Evolutionary conservation across 768 basidiomycete genomes (phyloP).

Genomic region (Boletus rubropictus): DNA sequence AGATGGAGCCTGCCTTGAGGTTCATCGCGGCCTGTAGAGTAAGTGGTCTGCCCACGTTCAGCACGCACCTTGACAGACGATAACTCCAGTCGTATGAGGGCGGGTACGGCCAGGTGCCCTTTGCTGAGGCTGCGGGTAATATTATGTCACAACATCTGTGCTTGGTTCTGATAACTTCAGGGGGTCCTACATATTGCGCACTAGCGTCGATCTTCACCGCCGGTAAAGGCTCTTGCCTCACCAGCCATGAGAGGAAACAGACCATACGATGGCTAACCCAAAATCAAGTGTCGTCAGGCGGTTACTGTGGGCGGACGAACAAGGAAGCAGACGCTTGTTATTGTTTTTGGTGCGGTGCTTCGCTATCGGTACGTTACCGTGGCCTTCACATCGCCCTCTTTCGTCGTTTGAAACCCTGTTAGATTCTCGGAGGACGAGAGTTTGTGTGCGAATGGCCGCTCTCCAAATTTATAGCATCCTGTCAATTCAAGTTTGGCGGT

Average conservation of each 20-base stretch:
- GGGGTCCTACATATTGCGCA: constrained; percentile 92
- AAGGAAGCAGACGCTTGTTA: constrained; percentile 93
- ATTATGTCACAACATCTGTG: constrained; percentile 9
- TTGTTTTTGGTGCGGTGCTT: constrained; percentile 90
- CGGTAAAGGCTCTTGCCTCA: constrained; percentile 25
- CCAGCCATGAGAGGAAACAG: constrained; percentile 36
- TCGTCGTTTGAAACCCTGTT: not conserved
- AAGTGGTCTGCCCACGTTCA: constrained; percentile 16
- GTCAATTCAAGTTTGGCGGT: constrained; percentile 88
- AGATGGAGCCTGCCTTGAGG: constrained; percentile 50
- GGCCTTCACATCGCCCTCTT: not conserved
- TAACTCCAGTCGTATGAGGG: constrained; percentile 80
- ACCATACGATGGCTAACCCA: constrained; percentile 76
- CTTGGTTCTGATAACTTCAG: constrained; percentile 33
- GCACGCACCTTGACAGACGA: not conserved
- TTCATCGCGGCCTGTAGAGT: constrained; percentile 76
- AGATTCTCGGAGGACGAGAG: constrained; percentile 65
- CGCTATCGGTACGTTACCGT: constrained; percentile 53
- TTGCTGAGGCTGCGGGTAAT: constrained; percentile 79
- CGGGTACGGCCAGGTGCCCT: constrained; percentile 80
- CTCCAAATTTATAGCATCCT: constrained; percentile 57
- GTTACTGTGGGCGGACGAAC: constrained; percentile 83
- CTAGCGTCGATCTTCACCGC: constrained; percentile 66
- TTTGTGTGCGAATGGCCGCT: constrained; percentile 56
- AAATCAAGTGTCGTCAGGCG: constrained; percentile 61